phyloP scores from a whole-genome alignment of 768 basidiomycete species.

The Pleurotus tuoliensis region DNA sequence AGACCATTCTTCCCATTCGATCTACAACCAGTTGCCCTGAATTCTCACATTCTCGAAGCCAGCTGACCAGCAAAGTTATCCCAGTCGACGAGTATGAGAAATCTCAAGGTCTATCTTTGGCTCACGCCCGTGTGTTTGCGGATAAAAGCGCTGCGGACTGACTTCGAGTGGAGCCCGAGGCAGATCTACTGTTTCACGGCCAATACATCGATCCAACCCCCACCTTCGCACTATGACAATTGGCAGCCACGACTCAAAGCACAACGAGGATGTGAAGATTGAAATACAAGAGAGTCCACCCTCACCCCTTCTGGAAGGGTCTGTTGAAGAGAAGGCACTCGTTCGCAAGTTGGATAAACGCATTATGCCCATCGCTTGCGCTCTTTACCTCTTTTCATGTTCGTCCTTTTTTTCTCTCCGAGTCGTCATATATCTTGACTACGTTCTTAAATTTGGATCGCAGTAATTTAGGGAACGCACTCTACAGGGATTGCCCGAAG shows the following conservation, averaged over 20 bases:
- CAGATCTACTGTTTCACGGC: not conserved
- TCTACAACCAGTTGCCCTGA: not conserved
- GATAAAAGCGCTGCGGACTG: not conserved
- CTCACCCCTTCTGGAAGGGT: not conserved
- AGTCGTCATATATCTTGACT: not conserved
- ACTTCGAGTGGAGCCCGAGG: not conserved
- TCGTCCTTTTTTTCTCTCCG: slow-evolving; percentile 23
- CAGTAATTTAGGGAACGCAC: slow-evolving; percentile 76
- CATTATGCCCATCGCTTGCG: slow-evolving; percentile 67
- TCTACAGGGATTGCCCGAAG: slow-evolving; percentile 63
- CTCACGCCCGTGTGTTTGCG: not conserved
- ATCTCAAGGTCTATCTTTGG: not conserved
- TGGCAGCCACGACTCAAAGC: not conserved
- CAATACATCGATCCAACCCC: not conserved
- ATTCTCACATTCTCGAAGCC: not conserved
- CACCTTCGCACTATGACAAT: not conserved
- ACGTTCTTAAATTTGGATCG: slow-evolving; percentile 58
- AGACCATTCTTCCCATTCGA: too few relatives aligned
- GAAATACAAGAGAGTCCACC: not conserved
- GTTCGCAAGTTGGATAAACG: slow-evolving; percentile 63
- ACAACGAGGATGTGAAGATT: not conserved
- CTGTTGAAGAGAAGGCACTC: slow-evolving; percentile 45
- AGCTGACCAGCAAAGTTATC: not conserved
- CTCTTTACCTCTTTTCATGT: slow-evolving; percentile 80
- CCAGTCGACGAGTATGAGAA: not conserved